Conservation (phyloP, 1,139 yeast species). For the Protomyces inouyei region DNA sequence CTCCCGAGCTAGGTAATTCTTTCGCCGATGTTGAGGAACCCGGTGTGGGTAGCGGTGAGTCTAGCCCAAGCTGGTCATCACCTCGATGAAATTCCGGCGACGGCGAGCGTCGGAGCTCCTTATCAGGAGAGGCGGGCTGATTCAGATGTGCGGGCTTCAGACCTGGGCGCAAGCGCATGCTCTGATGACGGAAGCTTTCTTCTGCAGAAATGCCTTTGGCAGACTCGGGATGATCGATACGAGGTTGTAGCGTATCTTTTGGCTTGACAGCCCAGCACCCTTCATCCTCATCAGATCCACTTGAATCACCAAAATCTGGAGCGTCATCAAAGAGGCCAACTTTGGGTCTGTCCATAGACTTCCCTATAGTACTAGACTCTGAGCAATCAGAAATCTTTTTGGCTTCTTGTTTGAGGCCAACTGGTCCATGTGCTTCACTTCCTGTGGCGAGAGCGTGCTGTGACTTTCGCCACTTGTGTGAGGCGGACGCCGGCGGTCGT, state of each 20-base stretch:
- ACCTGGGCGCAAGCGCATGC: slow-evolving; percentile 7
- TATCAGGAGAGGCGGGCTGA: too few relatives aligned
- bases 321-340: slow-evolving; percentile 64
- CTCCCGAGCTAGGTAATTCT: not conserved
- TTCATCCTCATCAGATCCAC: slow-evolving; percentile 44
- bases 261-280: slow-evolving; percentile 61
- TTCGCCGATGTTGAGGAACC: not conserved
- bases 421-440: too few relatives aligned
- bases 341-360: slow-evolving; percentile 44
- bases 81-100: slow-evolving; percentile 21
- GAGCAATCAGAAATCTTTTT: too few relatives aligned
- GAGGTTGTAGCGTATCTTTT: slow-evolving; percentile 32
- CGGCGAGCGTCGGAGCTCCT: not conserved
- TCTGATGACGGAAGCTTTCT: not conserved
- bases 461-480: slow-evolving; percentile 47
- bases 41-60: not conserved
- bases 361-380: too few relatives aligned
- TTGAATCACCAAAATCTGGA: slow-evolving; percentile 43
- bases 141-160: too few relatives aligned
- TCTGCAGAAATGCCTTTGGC: not conserved
- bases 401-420: too few relatives aligned
- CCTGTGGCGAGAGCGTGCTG: too few relatives aligned
- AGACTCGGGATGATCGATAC: not conserved
- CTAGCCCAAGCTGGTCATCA: slow-evolving; percentile 8
- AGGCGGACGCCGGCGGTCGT: slow-evolving; percentile 26